Evolutionary conservation across 2,329 filamentous ascomycete species (phyloP).

Genomic region (Simplicillium aogashimaense): DNA sequence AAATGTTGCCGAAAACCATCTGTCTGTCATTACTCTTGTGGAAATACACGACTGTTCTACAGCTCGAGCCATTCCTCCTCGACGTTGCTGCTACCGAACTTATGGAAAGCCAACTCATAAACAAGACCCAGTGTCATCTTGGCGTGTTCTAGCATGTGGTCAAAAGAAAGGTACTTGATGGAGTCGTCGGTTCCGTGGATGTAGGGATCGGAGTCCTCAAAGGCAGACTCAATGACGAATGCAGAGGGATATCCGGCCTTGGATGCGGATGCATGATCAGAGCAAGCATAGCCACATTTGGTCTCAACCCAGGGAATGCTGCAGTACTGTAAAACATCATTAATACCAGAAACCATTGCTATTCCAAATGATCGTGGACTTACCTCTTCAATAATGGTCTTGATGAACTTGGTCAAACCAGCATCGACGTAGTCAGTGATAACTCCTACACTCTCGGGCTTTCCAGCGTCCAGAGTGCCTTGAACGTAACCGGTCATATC

Average conservation of each 20-base stretch:
- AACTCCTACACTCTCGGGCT: conserved; percentile 79
- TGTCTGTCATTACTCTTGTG: neutral
- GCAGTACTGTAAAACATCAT: conserved; percentile 55
- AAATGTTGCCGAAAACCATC: too few relatives aligned
- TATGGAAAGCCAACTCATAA: conserved; percentile 73
- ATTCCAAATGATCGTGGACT: conserved; percentile 1
- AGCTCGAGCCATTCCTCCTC: conserved; percentile 23
- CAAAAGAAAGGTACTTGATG: conserved; percentile 66
- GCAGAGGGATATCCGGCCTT: conserved; percentile 67
- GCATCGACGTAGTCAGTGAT: conserved; percentile 87
- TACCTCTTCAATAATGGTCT: conserved; percentile 62
- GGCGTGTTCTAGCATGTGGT: conserved; percentile 88
- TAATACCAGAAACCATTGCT: neutral
- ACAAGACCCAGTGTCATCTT: conserved; percentile 74
- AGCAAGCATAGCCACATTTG: conserved; percentile 81
- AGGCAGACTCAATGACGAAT: conserved; percentile 67
- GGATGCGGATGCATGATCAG: conserved; percentile 62
- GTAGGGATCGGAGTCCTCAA: conserved; percentile 55
- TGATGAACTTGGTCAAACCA: conserved; percentile 79
- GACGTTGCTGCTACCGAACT: conserved; percentile 38
- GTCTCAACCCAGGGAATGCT: conserved; percentile 79
- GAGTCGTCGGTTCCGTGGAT: conserved; percentile 63
- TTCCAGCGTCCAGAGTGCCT: conserved; percentile 71
- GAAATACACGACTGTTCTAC: conserved; percentile 11
- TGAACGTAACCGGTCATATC: conserved; percentile 93